Evolutionary conservation across 2,329 filamentous ascomycete genomes (phyloP).

Genomic region (Sporothrix phasma): DNA sequence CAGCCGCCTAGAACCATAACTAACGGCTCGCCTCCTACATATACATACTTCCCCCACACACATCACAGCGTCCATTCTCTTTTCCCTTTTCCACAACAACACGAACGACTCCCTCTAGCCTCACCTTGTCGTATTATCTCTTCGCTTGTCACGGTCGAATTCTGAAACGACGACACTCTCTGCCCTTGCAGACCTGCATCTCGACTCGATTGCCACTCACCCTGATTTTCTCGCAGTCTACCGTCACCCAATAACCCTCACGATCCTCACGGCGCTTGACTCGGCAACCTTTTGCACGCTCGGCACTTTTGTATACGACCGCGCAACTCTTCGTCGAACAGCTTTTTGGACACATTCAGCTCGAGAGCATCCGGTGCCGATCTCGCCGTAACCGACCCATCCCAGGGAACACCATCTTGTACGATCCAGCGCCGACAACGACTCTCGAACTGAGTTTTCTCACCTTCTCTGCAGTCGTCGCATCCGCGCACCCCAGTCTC

Average conservation of each 20-base stretch:
- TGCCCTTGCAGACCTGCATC: not conserved
- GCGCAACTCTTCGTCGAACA: not conserved
- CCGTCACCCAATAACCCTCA: no score
- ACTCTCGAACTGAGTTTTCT: not conserved
- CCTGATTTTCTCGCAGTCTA: not conserved
- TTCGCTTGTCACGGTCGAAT: not conserved
- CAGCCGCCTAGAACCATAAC: slow-evolving; percentile 18
- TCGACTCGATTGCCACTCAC: not conserved
- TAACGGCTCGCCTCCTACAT: slow-evolving; percentile 18
- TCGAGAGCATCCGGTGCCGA: slow-evolving; percentile 3
- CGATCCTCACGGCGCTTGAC: not conserved
- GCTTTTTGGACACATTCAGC: not conserved
- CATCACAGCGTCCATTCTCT: slow-evolving; percentile 13
- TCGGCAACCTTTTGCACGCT: not conserved
- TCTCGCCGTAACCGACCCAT: not conserved
- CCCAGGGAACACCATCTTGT: not conserved
- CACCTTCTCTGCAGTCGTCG: not conserved
- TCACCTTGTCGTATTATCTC: not conserved
- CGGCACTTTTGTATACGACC: not conserved
- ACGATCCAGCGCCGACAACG: not conserved
- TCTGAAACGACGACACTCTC: not conserved
- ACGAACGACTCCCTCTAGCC: not conserved
- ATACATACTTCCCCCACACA: slow-evolving; percentile 21
- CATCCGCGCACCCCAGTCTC: slow-evolving; percentile 3
- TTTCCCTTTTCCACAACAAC: not conserved